Base-by-base conservation (phyloP, 2,329 filamentous ascomycete genomes). In the Raffaelea arxii region DNA sequence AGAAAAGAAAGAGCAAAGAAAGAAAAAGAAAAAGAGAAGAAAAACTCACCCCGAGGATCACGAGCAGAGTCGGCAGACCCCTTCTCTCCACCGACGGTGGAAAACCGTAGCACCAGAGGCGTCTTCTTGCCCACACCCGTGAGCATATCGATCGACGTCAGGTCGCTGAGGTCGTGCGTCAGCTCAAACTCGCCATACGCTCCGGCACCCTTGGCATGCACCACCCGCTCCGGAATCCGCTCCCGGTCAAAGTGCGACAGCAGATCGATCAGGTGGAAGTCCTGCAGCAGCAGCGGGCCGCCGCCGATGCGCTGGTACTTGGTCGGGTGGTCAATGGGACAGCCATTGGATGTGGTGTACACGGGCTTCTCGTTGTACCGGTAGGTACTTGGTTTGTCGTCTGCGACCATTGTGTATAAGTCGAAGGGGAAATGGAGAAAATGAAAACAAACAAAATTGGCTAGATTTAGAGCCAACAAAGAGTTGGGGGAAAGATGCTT, bases 41-140 rank as follows among this genome's bases (percentile, higher is more conserved):
- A 22, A 9, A 9, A 36, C 23, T 24, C 27, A 52, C 85, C 84
- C 40, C 84, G 75, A 3, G 87, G 82, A 68, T 90, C 84, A 14
- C 85, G 77, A 1, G 87, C 84, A 0, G 84, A 87, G 59, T 91
- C 86, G 3, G 84, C 80, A 43, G 80, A 85, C 9, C 85, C 85
- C 46, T 79, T 74, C 56, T 78, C 84, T 7, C 83, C 83, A 2
- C 84, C 71, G 0, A 86, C 85, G 0, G 85, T 90, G 0, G 84
- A 89, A 61, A 90, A 88, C 0, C 85, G 78, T 9, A 82, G 56
- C 56, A 86, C 84, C 1, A 84, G 66, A 0, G 72, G 78, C 2
- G 83, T 86, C 46, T 70, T 57, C 51, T 57, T 56, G 53, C 54
- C 55, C 23, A 49, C 40, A 5, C 51, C 51, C 36, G 46, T 51